Percentiles rank a stretch among this genome's conserved stretches.
Evolutionary conservation across 331 rosid genomes (phyloP).

Genomic region (Malus hybrid): DNA sequence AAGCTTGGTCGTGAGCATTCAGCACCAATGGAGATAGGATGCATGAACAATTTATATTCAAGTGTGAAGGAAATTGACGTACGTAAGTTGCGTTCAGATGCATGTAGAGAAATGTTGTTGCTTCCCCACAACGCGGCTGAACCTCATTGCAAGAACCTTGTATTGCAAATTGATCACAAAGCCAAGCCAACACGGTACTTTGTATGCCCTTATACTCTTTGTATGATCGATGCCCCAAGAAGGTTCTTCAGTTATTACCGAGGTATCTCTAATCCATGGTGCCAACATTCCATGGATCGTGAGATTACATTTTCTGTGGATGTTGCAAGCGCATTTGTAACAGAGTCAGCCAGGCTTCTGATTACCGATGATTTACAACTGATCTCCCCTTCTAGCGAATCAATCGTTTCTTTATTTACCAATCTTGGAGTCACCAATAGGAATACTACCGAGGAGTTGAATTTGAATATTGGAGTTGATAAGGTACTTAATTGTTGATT

Average conservation of each 20-base stretch:
- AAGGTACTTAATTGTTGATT: background rate
- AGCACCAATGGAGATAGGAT: background rate
- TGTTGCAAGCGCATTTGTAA: background rate
- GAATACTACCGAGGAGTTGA: background rate
- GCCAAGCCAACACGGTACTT: background rate
- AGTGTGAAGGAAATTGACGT: conserved; percentile 3
- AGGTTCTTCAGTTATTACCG: background rate
- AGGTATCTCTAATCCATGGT: no score
- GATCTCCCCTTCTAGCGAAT: background rate
- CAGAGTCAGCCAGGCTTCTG: background rate
- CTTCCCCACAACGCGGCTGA: background rate
- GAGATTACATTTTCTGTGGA: background rate
- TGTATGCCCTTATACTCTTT: background rate
- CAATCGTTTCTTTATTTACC: background rate
- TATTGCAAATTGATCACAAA: no score
- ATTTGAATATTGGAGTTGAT: background rate
- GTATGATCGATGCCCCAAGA: no score
- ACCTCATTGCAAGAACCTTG: background rate
- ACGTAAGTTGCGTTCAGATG: background rate
- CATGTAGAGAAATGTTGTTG: conserved; percentile 9
- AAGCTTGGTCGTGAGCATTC: background rate
- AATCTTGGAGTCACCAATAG: background rate
- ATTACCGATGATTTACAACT: conserved; percentile 5
- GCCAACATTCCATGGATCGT: background rate
- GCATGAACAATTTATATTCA: conserved; percentile 16